phyloP scores from a whole-genome alignment of 2,329 filamentous ascomycete genomes.

The Neonectria punicea region DNA sequence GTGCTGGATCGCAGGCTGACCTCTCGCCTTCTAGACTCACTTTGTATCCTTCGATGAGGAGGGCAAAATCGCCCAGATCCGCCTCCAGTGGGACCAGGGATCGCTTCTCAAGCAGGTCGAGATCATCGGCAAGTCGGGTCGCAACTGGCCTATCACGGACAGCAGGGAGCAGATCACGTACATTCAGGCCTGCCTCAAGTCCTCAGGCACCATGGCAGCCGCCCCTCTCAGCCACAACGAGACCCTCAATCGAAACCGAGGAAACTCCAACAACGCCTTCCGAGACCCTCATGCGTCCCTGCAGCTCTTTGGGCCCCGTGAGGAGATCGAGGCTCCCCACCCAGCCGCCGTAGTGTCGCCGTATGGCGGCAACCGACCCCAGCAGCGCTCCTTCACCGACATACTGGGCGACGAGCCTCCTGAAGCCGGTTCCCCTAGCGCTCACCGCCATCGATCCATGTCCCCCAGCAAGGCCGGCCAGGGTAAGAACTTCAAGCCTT shows the following conservation, averaged over 20 bases:
- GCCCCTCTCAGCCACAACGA: slow-evolving; percentile 50
- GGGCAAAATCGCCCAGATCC: slow-evolving; percentile 85
- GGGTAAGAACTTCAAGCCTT: slow-evolving; percentile 70
- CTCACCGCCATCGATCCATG: slow-evolving; percentile 61
- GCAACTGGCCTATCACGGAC: slow-evolving; percentile 95
- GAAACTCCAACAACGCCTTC: slow-evolving; percentile 63
- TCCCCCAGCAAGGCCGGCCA: slow-evolving; percentile 63
- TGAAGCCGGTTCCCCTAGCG: slow-evolving; percentile 58
- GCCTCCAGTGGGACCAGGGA: slow-evolving; percentile 95
- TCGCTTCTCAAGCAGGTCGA: slow-evolving; percentile 93
- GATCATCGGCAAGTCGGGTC: slow-evolving; percentile 88
- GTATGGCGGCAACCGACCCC: slow-evolving; percentile 68
- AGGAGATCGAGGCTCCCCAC: slow-evolving; percentile 66
- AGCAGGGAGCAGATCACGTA: slow-evolving; percentile 84
- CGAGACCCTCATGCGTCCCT: slow-evolving; percentile 77
- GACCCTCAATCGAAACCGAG: slow-evolving; percentile 57
- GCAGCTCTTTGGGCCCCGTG: slow-evolving; percentile 77
- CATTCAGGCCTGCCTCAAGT: slow-evolving; percentile 71
- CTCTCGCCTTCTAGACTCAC: slow-evolving; percentile 71
- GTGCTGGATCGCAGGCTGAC: slow-evolving; percentile 22
- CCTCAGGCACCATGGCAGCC: slow-evolving; percentile 51
- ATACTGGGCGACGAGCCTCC: slow-evolving; percentile 69
- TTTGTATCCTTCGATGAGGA: slow-evolving; percentile 84
- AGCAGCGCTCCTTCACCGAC: slow-evolving; percentile 77
- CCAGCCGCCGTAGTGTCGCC: slow-evolving; percentile 65